Evolutionary conservation across 2,329 filamentous ascomycete species (phyloP), one percentile per base, ranked within the genome.

Genomic region (Dactylellina drechsleri): DNA sequence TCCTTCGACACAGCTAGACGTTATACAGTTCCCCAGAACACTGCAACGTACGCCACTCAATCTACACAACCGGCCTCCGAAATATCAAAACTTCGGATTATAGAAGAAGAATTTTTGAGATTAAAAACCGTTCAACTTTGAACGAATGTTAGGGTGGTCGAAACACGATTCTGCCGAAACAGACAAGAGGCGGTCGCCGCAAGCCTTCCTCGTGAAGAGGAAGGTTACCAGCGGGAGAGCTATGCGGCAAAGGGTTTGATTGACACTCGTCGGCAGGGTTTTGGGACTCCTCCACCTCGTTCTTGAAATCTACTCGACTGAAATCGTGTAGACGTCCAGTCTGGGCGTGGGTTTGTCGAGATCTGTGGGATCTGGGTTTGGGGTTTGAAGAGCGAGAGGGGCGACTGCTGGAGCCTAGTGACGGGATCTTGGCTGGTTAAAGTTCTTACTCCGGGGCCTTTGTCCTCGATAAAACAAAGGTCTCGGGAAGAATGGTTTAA

Each of bases 121-220:
- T 47, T 26, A 52, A 31, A 61, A 62, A 49, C 66, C 74, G 80
- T 80, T 80, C 80, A 81, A 78, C 77, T 54, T 74, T 74, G 70
- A 62, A 66, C 60, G 20, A 52, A 83, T 90, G 85, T 93, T 98
- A 98, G 83, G 95, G 95, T 84, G 95, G 95, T 88, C 92, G 91
- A 86, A 93, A 96, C 85, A 90, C 91, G 86, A 92, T 91, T 87
- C 92, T 91, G 90, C 90, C 92, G 87, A 91, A 87, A 87, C 87
- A 90, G 87, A 90, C 89, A 89, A 91, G 92, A 90, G 92, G 91
- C 92, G 92, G 92, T 91, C 92, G 94, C 91, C 91, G 92, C 91
- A 93, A 97, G 92, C 95, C 95, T 96, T 94, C 95, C 95, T 93
- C 94, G 84, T 86, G 86, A 86, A 95, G 94, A 97, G 93, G 94